Conservation (phyloP, 106 monocot species). For the Narthecium ossifragum region DNA sequence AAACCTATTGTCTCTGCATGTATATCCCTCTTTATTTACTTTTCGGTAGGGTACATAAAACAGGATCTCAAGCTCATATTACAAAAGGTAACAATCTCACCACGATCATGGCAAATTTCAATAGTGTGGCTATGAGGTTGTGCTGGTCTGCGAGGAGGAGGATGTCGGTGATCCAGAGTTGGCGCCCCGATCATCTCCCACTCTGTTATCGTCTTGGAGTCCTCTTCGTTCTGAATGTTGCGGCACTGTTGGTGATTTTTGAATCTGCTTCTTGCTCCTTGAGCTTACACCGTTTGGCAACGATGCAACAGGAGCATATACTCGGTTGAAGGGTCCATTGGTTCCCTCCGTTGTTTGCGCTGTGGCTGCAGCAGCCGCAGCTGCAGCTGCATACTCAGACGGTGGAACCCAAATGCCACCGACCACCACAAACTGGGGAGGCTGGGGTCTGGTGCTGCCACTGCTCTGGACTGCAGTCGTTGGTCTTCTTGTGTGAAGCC, state of each 20-base stretch:
- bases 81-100: too few relatives aligned
- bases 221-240: too few relatives aligned
- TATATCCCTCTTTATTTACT: too few relatives aligned
- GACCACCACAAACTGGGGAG: conserved; percentile 21
- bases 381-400: conserved; percentile 12
- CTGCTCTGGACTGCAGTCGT: neutral
- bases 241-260: neutral
- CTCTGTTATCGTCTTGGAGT: neutral
- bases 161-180: conserved; percentile 4
- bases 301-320: conserved; percentile 21
- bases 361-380: conserved; percentile 3
- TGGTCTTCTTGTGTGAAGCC: conserved; percentile 26
- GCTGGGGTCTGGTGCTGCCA: neutral
- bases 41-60: too few relatives aligned
- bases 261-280: neutral
- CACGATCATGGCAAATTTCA: too few relatives aligned
- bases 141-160: conserved; percentile 11
- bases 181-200: neutral
- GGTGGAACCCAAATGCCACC: conserved; percentile 39
- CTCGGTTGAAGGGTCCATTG: neutral
- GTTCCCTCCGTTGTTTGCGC: neutral
- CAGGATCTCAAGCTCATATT: too few relatives aligned
- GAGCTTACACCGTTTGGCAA: conserved; percentile 2
- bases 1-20: too few relatives aligned
- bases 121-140: too few relatives aligned